Base-by-base conservation (phyloP, 148 eudicot genomes). In the Beta vulgaris region DNA sequence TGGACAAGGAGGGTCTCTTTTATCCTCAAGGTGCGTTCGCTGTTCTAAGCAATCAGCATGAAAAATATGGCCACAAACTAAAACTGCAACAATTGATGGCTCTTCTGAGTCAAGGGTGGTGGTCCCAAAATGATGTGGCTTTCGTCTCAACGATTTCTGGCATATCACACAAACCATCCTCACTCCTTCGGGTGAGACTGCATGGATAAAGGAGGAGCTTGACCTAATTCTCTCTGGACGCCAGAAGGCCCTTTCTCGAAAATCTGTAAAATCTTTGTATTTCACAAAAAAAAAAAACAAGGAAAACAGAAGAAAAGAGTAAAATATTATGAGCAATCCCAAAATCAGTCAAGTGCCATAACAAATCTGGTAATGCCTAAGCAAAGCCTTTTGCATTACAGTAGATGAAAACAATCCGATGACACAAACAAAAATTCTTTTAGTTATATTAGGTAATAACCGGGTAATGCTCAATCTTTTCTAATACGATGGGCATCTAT, bases 11-110 rank as follows among this genome's bases (percentile, higher is more conserved):
- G 98, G 98, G 67, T 93, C 98, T 44, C 80, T 64, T 77, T 68
- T 85, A 65, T 90, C 91, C 80, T 87, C 93, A 23, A 80, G 68
- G 69, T 59, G 16, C 12, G 97, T 93, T 78, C 75, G 80, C 73
- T 81, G 78, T 71, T 93, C 98, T 81, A 93, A 72, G 82, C 98
- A 93, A 34, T 87, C 92, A 13, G 90, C 97, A 72, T 93, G 98
- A 82, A 80, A 93, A 36, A 79, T 78, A 63, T 93, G 98, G 32
- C 98, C 97, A 58, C 98, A 93, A 35, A 86, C 91, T 82, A 93
- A 77, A 77, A 93, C 89, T 10, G 93, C 97, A 49, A 87, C 90
- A 35, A 89, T 89, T 15, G 90, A 87, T 35, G 78, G 79, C 68
- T 91, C 92, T 29, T 78, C 86, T 13, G 82, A 73, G 14, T 85